Base-by-base conservation (phyloP, 2,329 filamentous ascomycete species). In the Beauveria rudraprayagi region DNA sequence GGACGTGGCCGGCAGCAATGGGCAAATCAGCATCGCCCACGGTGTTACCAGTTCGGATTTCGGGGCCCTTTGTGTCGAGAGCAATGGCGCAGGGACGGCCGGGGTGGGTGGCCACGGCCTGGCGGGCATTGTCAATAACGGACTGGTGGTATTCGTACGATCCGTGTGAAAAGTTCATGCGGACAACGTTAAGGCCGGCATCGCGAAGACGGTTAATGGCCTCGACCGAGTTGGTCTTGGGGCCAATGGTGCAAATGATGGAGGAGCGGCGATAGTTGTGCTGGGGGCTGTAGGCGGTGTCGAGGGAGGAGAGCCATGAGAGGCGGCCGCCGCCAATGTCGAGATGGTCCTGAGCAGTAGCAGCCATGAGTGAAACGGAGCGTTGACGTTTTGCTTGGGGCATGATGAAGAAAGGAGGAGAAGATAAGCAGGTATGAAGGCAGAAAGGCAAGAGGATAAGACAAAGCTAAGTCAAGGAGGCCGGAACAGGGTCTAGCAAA, bases 221-320 rank as follows among this genome's bases (percentile, higher is more conserved):
- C 81, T 97, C 90, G 62, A 92, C 88, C 43, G 91, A 96, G 84
- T 99, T 99, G 70, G 94, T 99, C 88, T 97, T 99, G 74, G 94
- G 94, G 65, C 94, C 94, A 75, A 99, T 97, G 70, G 94, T 97
- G 82, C 93, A 92, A 78, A 99, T 97, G 81, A 99, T 99, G 73
- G 92, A 96, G 65, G 93, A 96, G 69, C 94, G 89, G 72, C 94
- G 91, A 79, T 94, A 95, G 82, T 95, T 92, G 78, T 88, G 90
- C 70, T 88, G 84, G 61, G 93, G 92, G 70, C 84, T 82, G 80
- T 89, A 92, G 73, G 94, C 90, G 67, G 93, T 97, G 81, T 97
- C 88, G 73, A 99, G 90, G 65, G 77, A 76, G 64, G 83, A 79
- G 64, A 87, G 79, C 85, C 85, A 88, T 71, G 82, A 80, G 67